These are phyloP conservation scores for Acidomyces sp. DNA, from an alignment of 495 filamentous ascomycete species.

Conservation along the genomic window DNA sequence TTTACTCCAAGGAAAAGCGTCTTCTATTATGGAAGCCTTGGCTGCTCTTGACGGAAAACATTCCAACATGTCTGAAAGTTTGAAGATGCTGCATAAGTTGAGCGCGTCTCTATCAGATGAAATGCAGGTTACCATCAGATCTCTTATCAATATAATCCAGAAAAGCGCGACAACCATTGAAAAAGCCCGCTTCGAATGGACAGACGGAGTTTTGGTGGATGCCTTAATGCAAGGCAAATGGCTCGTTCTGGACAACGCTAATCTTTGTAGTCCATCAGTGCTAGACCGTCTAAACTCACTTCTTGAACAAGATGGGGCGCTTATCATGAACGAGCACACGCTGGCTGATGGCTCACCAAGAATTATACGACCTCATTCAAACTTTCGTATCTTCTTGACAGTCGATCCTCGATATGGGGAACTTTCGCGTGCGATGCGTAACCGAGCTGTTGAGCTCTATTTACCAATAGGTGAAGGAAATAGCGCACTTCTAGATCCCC, in stretches of 20 bases:
- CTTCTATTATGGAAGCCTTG: neutral
- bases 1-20: neutral
- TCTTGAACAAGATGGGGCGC: slow-evolving; percentile 73
- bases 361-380: slow-evolving; percentile 65
- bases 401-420: slow-evolving; percentile 90
- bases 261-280: slow-evolving; percentile 87
- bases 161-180: slow-evolving; percentile 29
- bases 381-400: slow-evolving; percentile 87
- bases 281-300: slow-evolving; percentile 90
- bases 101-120: neutral
- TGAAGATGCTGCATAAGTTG: neutral
- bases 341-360: slow-evolving; percentile 68
- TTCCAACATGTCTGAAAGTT: neutral
- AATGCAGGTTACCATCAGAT: neutral
- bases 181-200: slow-evolving; percentile 83
- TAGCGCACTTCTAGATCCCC: neutral
- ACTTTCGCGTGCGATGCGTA: slow-evolving; percentile 91
- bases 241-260: slow-evolving; percentile 94
- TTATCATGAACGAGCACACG: slow-evolving; percentile 86
- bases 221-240: slow-evolving; percentile 78
- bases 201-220: slow-evolving; percentile 79
- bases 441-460: slow-evolving; percentile 82
- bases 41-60: neutral
- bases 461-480: slow-evolving; percentile 28
- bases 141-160: neutral